Evolutionary conservation across 2,329 filamentous ascomycete genomes (phyloP).

Genomic region (Fusarium graminum): DNA sequence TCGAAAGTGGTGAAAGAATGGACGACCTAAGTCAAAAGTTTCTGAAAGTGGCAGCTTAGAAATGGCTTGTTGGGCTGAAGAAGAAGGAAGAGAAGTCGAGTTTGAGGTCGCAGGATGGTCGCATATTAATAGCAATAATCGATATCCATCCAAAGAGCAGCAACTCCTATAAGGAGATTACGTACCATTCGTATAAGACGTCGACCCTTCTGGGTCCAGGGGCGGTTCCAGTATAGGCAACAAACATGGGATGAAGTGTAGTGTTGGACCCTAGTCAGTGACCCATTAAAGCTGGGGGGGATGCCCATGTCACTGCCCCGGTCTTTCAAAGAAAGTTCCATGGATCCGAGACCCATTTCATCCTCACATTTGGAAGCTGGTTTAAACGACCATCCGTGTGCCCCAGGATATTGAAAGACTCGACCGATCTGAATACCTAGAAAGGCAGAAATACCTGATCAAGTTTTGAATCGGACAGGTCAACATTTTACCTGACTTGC

Average conservation of each 20-base stretch:
- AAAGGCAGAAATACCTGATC: no score
- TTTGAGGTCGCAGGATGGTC: constrained; percentile 52
- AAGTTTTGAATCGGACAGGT: no score
- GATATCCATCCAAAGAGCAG: constrained; percentile 38
- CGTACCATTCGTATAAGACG: constrained; percentile 39
- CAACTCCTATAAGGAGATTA: constrained; percentile 48
- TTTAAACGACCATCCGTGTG: constrained; percentile 38
- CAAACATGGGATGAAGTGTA: constrained; percentile 42
- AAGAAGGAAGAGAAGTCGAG: constrained; percentile 48
- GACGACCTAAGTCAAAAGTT: constrained; percentile 69
- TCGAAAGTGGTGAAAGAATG: constrained; percentile 61
- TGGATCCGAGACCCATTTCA: constrained; percentile 34
- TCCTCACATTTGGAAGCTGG: constrained; percentile 38
- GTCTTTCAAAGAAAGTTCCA: constrained; percentile 35
- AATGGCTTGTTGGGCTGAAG: constrained; percentile 61
- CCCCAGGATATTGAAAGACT: constrained; percentile 11
- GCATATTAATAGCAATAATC: constrained; percentile 67
- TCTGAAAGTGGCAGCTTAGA: constrained; percentile 56
- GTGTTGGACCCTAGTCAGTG: constrained; percentile 44
- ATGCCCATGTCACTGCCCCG: constrained; percentile 38
- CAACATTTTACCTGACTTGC: no score
- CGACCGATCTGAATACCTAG: no score
- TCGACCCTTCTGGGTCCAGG: constrained; percentile 39
- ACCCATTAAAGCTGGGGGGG: constrained; percentile 41
- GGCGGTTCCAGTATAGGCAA: constrained; percentile 43